Base-by-base conservation (phyloP, 768 basidiomycete genomes). In the Tulasnella sp. region DNA sequence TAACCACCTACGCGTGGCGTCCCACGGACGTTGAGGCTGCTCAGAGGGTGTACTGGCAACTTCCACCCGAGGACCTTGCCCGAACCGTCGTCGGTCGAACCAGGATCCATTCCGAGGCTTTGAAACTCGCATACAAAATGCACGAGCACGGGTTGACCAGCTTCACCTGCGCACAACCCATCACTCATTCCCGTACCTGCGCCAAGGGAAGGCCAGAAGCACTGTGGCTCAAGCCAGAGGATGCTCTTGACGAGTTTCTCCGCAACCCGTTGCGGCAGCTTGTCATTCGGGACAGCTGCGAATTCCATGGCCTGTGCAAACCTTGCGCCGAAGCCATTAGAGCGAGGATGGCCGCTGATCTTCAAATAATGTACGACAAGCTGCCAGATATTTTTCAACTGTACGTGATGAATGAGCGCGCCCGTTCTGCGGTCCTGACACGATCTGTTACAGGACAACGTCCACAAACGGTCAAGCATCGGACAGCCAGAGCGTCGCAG, bases 231-330 rank as follows among this genome's bases (percentile, higher is more conserved):
- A 75, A 75, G 31, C 74, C 74, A 34, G 49, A 29, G 17, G 74
- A 75, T 3, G 74, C 74, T 17, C 54, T 75, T 19, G 58, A 75
- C 12, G 74, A 75, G 36, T 75, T 75, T 49, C 67, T 75, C 3
- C n/a, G 74, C 11, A 75, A 75, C 38, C 74, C 74, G 4, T 31
- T 75, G 38, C 58, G 74, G 19, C 74, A 75, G 64, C 58, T 75
- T n/a, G 74, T 75, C 67, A 75, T 75, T 45, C 49, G 74, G 34
- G 67, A 75, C n/a, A 64, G 45, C 36, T 75, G 74, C 19, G 74
- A 75, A 34, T 75, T 75, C 74, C 74, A 75, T 67, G 36, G 54
- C 0, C 74, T 75, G 31, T 75, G 74, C 39, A 75, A 75, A 19
- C 38, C 31, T 14, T 75, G 74, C 39, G 64, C 37, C 19, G 74